These are phyloP conservation scores for Monosporascus sp. DNA, from an alignment of 2,329 filamentous ascomycete genomes.

Conservation along the genomic window DNA sequence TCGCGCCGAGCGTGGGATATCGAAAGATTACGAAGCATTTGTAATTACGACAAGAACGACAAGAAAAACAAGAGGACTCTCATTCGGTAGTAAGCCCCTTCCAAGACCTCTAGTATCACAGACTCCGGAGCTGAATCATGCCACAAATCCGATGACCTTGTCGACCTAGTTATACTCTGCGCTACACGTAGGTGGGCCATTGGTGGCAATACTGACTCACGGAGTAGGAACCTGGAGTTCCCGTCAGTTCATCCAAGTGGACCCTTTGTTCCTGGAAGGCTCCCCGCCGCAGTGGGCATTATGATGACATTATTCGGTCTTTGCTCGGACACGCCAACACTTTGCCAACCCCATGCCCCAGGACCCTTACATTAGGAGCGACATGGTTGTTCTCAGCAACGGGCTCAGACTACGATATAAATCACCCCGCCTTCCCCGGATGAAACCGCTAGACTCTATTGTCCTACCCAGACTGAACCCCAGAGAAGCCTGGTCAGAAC, in stretches of 20 bases:
- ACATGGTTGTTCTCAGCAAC: neutral
- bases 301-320: conserved; percentile 6
- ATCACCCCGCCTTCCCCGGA: conserved; percentile 1
- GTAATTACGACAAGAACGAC: too few relatives aligned
- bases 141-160: too few relatives aligned
- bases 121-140: too few relatives aligned
- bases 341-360: neutral
- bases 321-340: conserved; percentile 4
- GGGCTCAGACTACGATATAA: neutral
- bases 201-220: too few relatives aligned
- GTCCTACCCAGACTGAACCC: neutral
- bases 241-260: neutral
- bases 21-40: too few relatives aligned
- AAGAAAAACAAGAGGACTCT: too few relatives aligned
- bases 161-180: too few relatives aligned
- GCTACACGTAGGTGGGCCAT: too few relatives aligned
- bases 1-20: too few relatives aligned
- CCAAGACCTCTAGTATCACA: too few relatives aligned
- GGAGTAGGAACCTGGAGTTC: neutral
- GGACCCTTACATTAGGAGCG: conserved; percentile 2
- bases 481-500: neutral
- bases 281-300: neutral
- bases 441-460: neutral
- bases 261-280: neutral
- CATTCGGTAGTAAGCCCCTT: too few relatives aligned